Percentiles rank a stretch among this genome's conserved stretches.
phyloP scores from a whole-genome alignment of 2,329 filamentous ascomycete genomes.

The Cryphonectria naterciae region DNA sequence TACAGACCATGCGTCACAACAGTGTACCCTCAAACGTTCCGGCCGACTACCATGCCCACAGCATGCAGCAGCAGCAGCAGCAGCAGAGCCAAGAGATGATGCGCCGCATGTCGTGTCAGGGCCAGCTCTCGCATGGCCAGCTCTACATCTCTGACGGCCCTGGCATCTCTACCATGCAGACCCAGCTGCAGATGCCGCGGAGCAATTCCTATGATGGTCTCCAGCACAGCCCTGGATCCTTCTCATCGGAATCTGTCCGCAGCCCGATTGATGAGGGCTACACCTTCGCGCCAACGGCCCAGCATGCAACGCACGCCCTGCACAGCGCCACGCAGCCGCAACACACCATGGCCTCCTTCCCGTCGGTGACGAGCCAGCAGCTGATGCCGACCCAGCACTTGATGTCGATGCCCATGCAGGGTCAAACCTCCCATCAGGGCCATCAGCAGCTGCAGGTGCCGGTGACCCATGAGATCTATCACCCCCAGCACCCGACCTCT shows the following conservation, averaged over 20 bases:
- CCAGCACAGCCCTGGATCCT: constrained; percentile 62
- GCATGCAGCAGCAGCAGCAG: constrained; percentile 13
- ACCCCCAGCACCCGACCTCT: constrained; percentile 17
- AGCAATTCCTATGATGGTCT: constrained; percentile 55
- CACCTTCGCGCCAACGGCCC: constrained; percentile 54
- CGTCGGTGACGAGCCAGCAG: constrained; percentile 30
- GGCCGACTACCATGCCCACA: constrained; percentile 9
- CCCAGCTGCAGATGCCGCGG: constrained; percentile 38
- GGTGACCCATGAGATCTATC: constrained; percentile 20
- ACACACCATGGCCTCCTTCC: constrained; percentile 39
- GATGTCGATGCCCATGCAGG: constrained; percentile 18
- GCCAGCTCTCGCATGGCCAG: constrained; percentile 49
- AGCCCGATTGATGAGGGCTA: constrained; percentile 62
- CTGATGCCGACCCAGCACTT: constrained; percentile 22
- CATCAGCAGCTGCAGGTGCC: constrained; percentile 18
- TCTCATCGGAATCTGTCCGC: constrained; percentile 59
- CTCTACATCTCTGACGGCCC: constrained; percentile 64
- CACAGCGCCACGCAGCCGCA: constrained; percentile 52
- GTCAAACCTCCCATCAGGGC: constrained; percentile 12
- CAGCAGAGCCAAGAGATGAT: constrained; percentile 42
- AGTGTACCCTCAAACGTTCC: constrained; percentile 49
- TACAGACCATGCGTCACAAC: constrained; percentile 50
- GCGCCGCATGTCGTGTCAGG: constrained; percentile 47
- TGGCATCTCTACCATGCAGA: constrained; percentile 64
- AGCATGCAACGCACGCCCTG: constrained; percentile 52